Base-by-base conservation (phyloP, 2,329 filamentous ascomycete genomes). In the Pseudovirgaria hyperparasitica region DNA sequence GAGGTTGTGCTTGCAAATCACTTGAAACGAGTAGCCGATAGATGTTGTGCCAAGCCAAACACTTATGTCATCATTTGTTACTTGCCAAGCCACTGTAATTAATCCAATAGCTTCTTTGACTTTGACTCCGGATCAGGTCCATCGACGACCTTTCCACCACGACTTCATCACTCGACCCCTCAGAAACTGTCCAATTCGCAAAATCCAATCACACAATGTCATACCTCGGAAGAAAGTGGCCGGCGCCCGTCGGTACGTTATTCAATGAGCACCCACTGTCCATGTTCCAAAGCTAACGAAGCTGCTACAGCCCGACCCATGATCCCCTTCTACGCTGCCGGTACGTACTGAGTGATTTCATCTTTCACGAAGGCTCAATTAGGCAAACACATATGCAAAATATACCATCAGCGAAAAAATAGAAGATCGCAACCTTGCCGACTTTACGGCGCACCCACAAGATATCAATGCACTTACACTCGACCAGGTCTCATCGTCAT, bases 241-340 rank as follows among this genome's bases (percentile, higher is more conserved):
- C 58, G 29, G 52, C 54, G 46, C 58, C 58, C 34, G 40, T 67
- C 42, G 57, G 63, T 66, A 54, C 33, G 60, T 55, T 32, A 36
- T 34, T 25, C 33, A 4, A 30, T 27, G 16, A 21, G 18, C 23
- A 27, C 29, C 17, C 27, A 28, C 25, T 16, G 23, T 22, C 16
- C 21, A 22, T 26, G 28, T 22, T 22, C 14, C 22, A 35, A 26
- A 33, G 41, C 52, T 54, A 47, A 55, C 37, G 31, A 32, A 46
- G 23, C 6, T 17, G 10, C 43, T 51, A 57, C 54, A 96, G 87
- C 82, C 65, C 72, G 73, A 70, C 85, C 87, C 48, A 76, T 92
- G 76, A 75, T 73, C 58, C 87, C 87, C 46, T 96, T 96, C 74
- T 90, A 86, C 70, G 69, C 71, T 60, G 87, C 87, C 57, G 85